phyloP scores from a whole-genome alignment of 768 basidiomycete genomes.

The Pilatotrama ljubarskyi region DNA sequence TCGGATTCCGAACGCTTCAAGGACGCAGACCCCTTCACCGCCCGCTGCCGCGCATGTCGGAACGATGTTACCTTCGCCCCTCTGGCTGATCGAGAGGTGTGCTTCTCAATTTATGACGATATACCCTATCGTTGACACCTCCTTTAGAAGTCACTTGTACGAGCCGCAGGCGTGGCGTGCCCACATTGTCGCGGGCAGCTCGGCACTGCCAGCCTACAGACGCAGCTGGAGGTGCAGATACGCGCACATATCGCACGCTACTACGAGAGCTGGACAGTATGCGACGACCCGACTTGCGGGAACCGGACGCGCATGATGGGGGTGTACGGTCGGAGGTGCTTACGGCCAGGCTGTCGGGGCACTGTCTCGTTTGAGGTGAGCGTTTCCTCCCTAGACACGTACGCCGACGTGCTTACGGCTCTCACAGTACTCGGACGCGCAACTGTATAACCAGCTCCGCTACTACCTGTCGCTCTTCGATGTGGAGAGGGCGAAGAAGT shows the following conservation, averaged over 20 bases:
- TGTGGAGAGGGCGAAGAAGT: conserved; percentile 56
- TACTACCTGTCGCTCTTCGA: conserved; percentile 84
- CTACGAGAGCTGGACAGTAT: conserved; percentile 88
- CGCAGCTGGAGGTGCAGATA: conserved; percentile 87
- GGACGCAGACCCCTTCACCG: conserved; percentile 65
- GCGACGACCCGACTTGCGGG: conserved; percentile 83
- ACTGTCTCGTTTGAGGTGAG: conserved; percentile 74
- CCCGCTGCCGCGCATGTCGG: conserved; percentile 79
- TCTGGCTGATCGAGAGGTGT: conserved; percentile 59
- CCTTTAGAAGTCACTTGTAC: conserved; percentile 64
- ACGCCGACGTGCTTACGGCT: neutral
- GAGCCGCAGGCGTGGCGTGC: conserved; percentile 67
- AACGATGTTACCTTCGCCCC: conserved; percentile 57
- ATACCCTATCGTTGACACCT: neutral
- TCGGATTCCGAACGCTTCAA: conserved; percentile 87
- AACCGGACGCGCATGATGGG: conserved; percentile 91
- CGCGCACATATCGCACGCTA: conserved; percentile 74
- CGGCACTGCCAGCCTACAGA: conserved; percentile 61
- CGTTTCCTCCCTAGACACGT: conserved; percentile 1
- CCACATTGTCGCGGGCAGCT: conserved; percentile 60
- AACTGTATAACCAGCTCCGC: conserved; percentile 87
- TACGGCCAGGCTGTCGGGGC: conserved; percentile 68
- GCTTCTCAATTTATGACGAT: conserved; percentile 15
- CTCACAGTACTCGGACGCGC: conserved; percentile 77
- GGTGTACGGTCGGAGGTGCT: conserved; percentile 84